A percentile compares a stretch with the other conserved stretches of the same genome.
Evolutionary conservation across 2,329 filamentous ascomycete genomes (phyloP).

Genomic region (Cladophialophora exuberans): DNA sequence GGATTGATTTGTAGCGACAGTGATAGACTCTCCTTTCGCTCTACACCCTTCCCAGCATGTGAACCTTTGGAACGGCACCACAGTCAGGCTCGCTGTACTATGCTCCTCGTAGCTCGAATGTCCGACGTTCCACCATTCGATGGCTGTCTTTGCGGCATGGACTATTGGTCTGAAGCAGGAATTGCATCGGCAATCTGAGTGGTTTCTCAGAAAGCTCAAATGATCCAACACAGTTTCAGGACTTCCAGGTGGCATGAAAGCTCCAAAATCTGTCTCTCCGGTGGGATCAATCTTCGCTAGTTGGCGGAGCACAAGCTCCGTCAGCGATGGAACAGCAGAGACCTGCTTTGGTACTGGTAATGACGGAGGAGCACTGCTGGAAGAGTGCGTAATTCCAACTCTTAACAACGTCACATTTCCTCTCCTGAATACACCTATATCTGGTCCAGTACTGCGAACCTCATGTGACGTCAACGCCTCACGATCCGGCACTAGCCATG

Average conservation of each 20-base stretch:
- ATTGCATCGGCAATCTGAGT: conserved; percentile 45
- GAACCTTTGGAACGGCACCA: conserved; percentile 9
- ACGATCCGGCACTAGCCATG: conserved; percentile 14
- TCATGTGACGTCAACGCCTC: too few species aligned
- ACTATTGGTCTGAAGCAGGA: conserved; percentile 46
- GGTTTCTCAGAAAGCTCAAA: conserved; percentile 41
- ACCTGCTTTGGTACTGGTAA: neutral
- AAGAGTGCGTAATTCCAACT: too few species aligned
- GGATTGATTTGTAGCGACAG: too few species aligned
- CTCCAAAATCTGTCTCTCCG: conserved; percentile 42
- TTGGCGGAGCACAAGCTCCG: conserved; percentile 45
- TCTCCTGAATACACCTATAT: too few species aligned
- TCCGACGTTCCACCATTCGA: conserved; percentile 39
- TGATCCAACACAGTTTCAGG: conserved; percentile 41
- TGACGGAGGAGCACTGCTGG: neutral
- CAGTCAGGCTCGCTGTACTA: too few species aligned
- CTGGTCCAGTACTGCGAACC: too few species aligned
- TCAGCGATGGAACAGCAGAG: conserved; percentile 44
- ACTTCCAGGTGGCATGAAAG: conserved; percentile 40
- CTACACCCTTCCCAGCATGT: conserved; percentile 16
- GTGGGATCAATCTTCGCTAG: conserved; percentile 42
- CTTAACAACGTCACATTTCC: too few species aligned
- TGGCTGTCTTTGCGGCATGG: conserved; percentile 47
- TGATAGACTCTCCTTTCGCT: too few species aligned
- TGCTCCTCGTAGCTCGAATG: neutral